Percentiles rank a stretch among this genome's conserved stretches.
Conservation (phyloP, 495 filamentous ascomycete species). For the Barbatosphaeria neglecta region DNA sequence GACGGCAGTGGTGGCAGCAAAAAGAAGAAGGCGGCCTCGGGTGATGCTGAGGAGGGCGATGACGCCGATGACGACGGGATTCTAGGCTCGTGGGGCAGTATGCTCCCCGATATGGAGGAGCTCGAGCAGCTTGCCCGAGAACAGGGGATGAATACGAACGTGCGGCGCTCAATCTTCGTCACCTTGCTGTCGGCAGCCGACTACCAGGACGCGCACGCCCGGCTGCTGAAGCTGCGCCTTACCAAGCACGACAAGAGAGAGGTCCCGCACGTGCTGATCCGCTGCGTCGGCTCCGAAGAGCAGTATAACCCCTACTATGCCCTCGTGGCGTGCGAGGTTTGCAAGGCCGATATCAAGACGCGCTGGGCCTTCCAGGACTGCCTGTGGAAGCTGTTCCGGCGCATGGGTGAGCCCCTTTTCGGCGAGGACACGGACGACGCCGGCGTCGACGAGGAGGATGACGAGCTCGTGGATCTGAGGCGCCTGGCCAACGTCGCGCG, state of each 20-base stretch:
- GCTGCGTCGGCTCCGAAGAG: constrained; percentile 74
- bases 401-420: constrained; percentile 63
- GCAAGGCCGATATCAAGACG: constrained; percentile 52
- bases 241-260: constrained; percentile 79
- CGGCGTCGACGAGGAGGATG: constrained; percentile 39
- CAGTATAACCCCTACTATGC: constrained; percentile 90
- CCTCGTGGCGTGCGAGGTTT: constrained; percentile 64
- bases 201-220: constrained; percentile 67
- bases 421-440: constrained; percentile 38
- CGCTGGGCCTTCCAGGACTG: constrained; percentile 75
- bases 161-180: constrained; percentile 85
- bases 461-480: constrained; percentile 35
- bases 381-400: constrained; percentile 79
- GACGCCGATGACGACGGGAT: constrained; percentile 16
- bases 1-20: neutral
- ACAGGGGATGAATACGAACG: constrained; percentile 89
- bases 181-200: constrained; percentile 81
- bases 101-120: constrained; percentile 45
- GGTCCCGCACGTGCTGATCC: constrained; percentile 76
- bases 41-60: constrained; percentile 6
- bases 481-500: constrained; percentile 84
- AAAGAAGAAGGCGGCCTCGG: constrained; percentile 7
- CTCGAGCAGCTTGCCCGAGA: constrained; percentile 64
- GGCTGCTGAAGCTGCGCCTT: constrained; percentile 69
- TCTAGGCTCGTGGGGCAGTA: constrained; percentile 23